These are phyloP conservation scores for Pseudogymnoascus sp. DNA, from an alignment of 2,329 filamentous ascomycete genomes.

Conservation along the genomic window DNA sequence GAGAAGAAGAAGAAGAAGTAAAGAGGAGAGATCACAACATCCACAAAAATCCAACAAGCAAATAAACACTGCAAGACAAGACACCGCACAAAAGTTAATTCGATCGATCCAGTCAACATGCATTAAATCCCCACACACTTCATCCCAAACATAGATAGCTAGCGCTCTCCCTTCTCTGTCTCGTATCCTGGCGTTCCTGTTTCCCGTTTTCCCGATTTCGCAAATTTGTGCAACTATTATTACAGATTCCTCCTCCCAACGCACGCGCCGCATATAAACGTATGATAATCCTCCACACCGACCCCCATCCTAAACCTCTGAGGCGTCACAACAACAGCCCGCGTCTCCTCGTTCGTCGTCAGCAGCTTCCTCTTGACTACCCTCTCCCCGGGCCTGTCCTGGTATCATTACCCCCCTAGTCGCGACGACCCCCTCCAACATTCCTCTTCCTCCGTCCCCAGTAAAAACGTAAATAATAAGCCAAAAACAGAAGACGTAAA, in stretches of 20 bases:
- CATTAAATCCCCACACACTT: neutral
- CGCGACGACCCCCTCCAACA: neutral
- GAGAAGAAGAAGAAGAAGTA: neutral
- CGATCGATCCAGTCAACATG: neutral
- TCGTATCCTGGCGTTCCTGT: neutral
- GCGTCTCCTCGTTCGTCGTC: neutral
- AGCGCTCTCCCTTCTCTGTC: neutral
- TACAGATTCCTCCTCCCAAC: neutral
- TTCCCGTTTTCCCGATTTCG: neutral
- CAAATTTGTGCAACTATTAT: conserved; percentile 2
- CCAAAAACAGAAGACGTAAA: neutral
- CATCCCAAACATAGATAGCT: neutral
- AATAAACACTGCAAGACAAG: neutral
- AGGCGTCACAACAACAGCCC: neutral
- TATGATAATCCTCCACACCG: neutral
- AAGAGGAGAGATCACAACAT: neutral
- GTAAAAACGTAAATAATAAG: neutral
- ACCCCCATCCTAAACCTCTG: neutral
- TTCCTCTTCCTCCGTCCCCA: neutral
- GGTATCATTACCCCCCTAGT: neutral
- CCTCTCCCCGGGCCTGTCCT: neutral
- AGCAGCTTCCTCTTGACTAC: neutral
- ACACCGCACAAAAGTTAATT: neutral
- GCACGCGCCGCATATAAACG: conserved; percentile 1
- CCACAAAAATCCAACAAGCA: neutral